These are phyloP conservation scores for Rhizomucor pusillus DNA, from an alignment of 371 early-diverging fungal species.

Conservation along the genomic window DNA sequence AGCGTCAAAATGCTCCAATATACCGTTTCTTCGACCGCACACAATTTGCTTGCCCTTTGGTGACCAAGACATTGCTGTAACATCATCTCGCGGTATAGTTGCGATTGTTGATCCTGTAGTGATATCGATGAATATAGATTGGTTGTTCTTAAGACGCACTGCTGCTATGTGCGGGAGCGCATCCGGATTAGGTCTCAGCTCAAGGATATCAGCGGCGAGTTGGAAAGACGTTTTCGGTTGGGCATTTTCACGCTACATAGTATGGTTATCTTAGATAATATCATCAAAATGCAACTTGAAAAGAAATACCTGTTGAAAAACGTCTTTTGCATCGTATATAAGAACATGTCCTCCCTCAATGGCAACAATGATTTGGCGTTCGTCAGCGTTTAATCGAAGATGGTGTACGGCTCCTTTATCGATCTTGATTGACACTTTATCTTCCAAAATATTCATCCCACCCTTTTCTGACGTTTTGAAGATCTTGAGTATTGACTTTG, in stretches of 20 bases:
- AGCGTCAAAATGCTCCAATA: constrained; percentile 31
- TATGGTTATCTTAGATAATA: neutral
- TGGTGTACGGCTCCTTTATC: constrained; percentile 30
- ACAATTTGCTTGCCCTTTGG: constrained; percentile 56
- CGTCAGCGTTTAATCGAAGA: constrained; percentile 30
- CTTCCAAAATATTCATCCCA: constrained; percentile 9
- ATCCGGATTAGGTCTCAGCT: constrained; percentile 45
- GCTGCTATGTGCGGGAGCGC: constrained; percentile 28
- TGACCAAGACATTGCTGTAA: constrained; percentile 52
- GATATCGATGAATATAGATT: constrained; percentile 23
- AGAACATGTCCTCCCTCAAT: constrained; percentile 20
- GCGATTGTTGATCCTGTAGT: constrained; percentile 16
- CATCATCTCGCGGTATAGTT: constrained; percentile 18
- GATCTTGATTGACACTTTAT: constrained; percentile 13
- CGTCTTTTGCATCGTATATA: constrained; percentile 27
- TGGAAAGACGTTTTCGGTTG: constrained; percentile 15
- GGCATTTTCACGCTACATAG: constrained; percentile 22
- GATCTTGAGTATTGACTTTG: constrained; percentile 24
- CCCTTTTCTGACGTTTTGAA: constrained; percentile 28
- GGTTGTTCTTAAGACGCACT: constrained; percentile 22
- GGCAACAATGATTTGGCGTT: constrained; percentile 25
- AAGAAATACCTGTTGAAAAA: constrained; percentile 23
- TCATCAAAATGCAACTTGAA: neutral
- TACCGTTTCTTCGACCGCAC: constrained; percentile 39
- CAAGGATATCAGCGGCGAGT: constrained; percentile 22